Base-by-base conservation (phyloP, 169 alveolate genomes). In the Plasmodium gonderi region DNA sequence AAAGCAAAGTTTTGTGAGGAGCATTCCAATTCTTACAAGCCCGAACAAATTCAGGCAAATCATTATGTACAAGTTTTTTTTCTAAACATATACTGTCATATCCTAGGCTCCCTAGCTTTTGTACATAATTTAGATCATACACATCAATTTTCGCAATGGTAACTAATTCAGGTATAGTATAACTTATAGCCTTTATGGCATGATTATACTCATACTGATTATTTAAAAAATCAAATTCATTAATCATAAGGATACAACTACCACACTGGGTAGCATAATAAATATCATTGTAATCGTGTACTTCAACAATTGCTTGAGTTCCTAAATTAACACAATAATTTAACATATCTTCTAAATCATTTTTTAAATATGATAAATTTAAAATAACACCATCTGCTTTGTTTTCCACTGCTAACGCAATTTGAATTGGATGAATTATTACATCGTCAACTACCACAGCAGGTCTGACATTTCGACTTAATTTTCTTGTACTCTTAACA, bases 351-450 rank as follows among this genome's bases (percentile, higher is more conserved):
- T 92, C 92, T 17, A 95, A 47, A 60, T 95, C 96, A 67, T 90
- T 85, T 44, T 92, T 96, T 77, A 95, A 64, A 91, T 79, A 91
- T 3, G 95, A 76, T 4, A 95, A 87, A 79, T 94, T 95, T 81
- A 95, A 82, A 75, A 95, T 65, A n/a, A 95, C 97, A 3, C 96
- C 97, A 92, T 95, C 97, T 20, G 97, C 97, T 78, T 95, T 90
- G 76, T 89, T 87, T 80, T 95, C 96, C 17, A 95, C 96, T 0
- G 97, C 97, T 69, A 94, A 95, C 3, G 97, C 97, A 54, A 94
- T 90, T 72, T 95, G 97, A 1, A 95, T 94, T 4, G 97, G 97
- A 64, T 95, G 97, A 49, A 95, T 67, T 9, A 95, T 76, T n/a
- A 95, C 94, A 68, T 95, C 97, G 49, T 95, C 95, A 80, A 95